Evolutionary conservation across 306 rosid species (phyloP).

Genomic region (Rosa multiflora): DNA sequence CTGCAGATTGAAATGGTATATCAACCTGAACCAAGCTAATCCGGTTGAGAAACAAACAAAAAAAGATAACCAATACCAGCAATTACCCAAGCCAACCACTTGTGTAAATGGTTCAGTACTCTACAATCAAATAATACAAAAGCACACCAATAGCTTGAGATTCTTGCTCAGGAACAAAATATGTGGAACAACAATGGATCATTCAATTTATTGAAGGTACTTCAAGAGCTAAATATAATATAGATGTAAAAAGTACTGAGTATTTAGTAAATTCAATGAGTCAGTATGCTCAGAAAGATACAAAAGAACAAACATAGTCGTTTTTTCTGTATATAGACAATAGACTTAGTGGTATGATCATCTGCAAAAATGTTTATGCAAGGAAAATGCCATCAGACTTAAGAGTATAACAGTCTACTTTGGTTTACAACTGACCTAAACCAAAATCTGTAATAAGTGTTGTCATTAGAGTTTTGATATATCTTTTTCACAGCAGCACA

Average conservation of each 20-base stretch:
- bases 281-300: not conserved
- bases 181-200: not conserved
- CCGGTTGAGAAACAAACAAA: not conserved
- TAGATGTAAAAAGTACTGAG: not conserved
- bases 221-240: not conserved
- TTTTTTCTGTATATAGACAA: not conserved
- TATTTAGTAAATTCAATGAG: not conserved
- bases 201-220: not conserved
- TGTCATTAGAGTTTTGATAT: not conserved
- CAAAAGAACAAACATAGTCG: not conserved
- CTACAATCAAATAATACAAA: not conserved
- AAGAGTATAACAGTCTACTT: not conserved
- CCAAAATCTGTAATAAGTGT: not conserved
- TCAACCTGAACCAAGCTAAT: not conserved
- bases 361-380: not conserved
- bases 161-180: not conserved
- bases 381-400: not conserved
- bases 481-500: too few species aligned
- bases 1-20: not conserved
- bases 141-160: not conserved
- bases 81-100: not conserved
- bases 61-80: not conserved
- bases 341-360: not conserved
- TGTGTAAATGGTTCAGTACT: not conserved
- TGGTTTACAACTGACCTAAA: not conserved